phyloP scores from a whole-genome alignment of 2,329 filamentous ascomycete genomes.

The Trichoderma asperellum region DNA sequence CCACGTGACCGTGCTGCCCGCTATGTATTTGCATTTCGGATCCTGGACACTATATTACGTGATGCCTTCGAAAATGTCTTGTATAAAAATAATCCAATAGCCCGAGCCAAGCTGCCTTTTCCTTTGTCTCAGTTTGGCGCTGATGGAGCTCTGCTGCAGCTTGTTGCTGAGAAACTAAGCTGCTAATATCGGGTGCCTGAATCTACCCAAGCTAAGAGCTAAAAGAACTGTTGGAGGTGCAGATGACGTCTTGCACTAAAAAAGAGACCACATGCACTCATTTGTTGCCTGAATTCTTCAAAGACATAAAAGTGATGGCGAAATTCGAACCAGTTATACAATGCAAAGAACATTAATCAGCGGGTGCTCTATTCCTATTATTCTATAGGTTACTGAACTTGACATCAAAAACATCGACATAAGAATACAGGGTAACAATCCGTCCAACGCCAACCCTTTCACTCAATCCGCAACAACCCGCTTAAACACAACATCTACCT shows the following conservation, averaged over 20 bases:
- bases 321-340: neutral
- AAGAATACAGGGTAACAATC: neutral
- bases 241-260: neutral
- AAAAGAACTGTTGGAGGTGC: neutral
- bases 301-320: neutral
- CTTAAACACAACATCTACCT: constrained; percentile 20
- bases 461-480: neutral
- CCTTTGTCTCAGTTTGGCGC: neutral
- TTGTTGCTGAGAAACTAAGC: neutral
- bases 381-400: neutral
- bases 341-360: neutral
- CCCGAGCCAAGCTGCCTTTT: neutral
- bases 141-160: neutral
- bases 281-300: neutral
- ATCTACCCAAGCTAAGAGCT: neutral
- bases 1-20: constrained; percentile 5
- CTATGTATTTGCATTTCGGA: neutral
- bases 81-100: neutral
- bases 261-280: neutral
- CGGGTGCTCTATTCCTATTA: neutral
- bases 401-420: neutral
- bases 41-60: neutral
- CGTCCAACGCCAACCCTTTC: neutral
- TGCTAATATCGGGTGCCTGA: neutral
- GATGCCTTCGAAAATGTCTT: neutral